Conservation (phyloP, 2,329 filamentous ascomycete genomes). For the Cladorrhinum sp. region DNA sequence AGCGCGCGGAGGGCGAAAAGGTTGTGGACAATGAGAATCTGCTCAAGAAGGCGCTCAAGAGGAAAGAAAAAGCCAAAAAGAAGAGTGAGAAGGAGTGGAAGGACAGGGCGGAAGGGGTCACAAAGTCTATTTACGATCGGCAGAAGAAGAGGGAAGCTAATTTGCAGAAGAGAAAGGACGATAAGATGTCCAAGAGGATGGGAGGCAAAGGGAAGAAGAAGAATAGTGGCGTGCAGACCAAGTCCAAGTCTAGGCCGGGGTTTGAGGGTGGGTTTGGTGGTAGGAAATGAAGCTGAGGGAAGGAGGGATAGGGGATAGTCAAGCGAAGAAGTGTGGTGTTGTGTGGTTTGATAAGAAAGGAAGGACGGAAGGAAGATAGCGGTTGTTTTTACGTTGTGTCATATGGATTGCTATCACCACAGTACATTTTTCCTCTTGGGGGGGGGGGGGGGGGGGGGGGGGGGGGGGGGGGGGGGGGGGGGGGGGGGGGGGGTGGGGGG, state of each 20-base stretch:
- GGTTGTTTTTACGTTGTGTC: too few relatives aligned
- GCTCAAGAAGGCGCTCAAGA: constrained; percentile 91
- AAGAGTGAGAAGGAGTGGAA: constrained; percentile 90
- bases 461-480: too few relatives aligned
- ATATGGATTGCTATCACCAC: too few relatives aligned
- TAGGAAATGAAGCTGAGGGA: constrained; percentile 38
- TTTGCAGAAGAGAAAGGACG: constrained; percentile 68
- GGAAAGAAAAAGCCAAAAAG: constrained; percentile 84
- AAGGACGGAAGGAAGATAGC: too few relatives aligned
- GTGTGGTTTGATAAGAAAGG: too few relatives aligned
- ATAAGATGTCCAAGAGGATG: constrained; percentile 55
- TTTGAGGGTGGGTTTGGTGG: constrained; percentile 67
- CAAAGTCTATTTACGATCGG: constrained; percentile 71
- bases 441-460: too few relatives aligned
- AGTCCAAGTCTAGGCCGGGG: constrained; percentile 58
- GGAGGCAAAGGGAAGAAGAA: constrained; percentile 49
- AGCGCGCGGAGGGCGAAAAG: constrained; percentile 83
- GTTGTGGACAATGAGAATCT: constrained; percentile 81
- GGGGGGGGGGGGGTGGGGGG: too few relatives aligned
- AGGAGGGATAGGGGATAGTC: too few relatives aligned
- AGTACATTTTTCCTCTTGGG: too few relatives aligned
- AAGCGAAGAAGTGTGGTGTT: neutral
- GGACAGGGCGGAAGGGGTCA: constrained; percentile 68
- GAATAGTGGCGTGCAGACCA: constrained; percentile 43
- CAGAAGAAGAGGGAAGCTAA: constrained; percentile 83